Evolutionary conservation across 2,329 filamentous ascomycete species (phyloP).

Genomic region (Elsinoe fawcettii): DNA sequence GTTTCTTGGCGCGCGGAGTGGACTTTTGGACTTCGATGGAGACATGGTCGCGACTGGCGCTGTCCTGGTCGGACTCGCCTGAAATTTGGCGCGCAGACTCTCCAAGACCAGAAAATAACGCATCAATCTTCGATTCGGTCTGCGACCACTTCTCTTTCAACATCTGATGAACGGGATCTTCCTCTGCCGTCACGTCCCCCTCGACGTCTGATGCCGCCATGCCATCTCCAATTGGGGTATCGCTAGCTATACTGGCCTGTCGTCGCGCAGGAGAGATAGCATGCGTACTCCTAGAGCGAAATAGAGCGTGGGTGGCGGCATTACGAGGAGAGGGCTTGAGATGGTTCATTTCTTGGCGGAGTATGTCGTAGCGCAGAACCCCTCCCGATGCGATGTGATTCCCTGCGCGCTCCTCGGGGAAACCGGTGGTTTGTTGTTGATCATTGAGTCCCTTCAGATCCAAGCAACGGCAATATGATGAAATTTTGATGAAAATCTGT

Average conservation of each 20-base stretch:
- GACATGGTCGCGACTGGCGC: conserved; percentile 12
- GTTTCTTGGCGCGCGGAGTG: conserved; percentile 58
- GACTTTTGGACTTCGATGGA: conserved; percentile 36
- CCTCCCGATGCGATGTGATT: conserved; percentile 19
- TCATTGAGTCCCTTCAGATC: conserved; percentile 11
- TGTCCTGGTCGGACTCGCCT: conserved; percentile 10
- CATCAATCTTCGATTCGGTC: conserved; percentile 67
- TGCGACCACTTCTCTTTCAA: conserved; percentile 72
- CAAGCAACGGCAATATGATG: conserved; percentile 12
- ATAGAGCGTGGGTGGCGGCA: conserved; percentile 32
- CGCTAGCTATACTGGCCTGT: conserved; percentile 39
- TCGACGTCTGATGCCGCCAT: conserved; percentile 25
- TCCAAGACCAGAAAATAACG: conserved; percentile 55
- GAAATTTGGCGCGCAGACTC: conserved; percentile 14
- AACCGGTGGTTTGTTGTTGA: conserved; percentile 10
- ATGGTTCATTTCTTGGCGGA: conserved; percentile 21
- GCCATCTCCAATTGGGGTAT: conserved; percentile 32
- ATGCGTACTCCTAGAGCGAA: conserved; percentile 28
- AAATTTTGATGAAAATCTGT: conserved; percentile 14
- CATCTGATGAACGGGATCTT: conserved; percentile 43
- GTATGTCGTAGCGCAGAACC: conserved; percentile 8
- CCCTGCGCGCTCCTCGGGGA: conserved; percentile 17
- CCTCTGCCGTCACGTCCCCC: conserved; percentile 36
- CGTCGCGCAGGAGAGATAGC: conserved; percentile 33
- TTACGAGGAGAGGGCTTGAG: conserved; percentile 34